A percentile compares a stretch with the other conserved stretches of the same genome.
These are phyloP conservation scores for Mariannaea sp. DNA, from an alignment of 2,329 filamentous ascomycete species.

Conservation along the genomic window DNA sequence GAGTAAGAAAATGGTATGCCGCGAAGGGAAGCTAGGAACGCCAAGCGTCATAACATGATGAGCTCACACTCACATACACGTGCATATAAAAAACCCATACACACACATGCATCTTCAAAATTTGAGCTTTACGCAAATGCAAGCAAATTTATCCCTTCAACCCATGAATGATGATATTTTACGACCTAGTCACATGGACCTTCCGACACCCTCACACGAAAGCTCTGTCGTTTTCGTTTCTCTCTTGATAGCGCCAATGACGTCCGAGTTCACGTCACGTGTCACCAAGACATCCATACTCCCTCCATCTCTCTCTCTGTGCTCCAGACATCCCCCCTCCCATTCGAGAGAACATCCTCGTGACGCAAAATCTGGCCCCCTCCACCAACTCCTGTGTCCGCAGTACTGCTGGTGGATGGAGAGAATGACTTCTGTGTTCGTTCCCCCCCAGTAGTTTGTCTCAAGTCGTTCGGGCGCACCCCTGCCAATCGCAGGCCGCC, in stretches of 20 bases:
- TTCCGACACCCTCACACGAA: not conserved
- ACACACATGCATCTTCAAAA: too few species aligned
- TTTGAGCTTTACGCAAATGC: too few species aligned
- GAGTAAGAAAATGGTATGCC: too few species aligned
- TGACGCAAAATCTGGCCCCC: not conserved
- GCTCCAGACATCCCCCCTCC: too few species aligned
- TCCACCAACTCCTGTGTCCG: not conserved
- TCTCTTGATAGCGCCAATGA: not conserved
- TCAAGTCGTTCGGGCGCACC: not conserved
- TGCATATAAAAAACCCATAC: too few species aligned
- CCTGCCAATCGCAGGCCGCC: conserved; percentile 5
- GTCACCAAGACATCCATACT: too few species aligned
- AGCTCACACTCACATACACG: too few species aligned
- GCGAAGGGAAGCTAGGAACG: not conserved
- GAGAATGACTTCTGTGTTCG: conserved; percentile 11
- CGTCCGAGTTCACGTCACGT: not conserved
- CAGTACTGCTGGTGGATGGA: not conserved
- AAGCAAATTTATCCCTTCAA: too few species aligned
- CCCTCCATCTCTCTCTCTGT: too few species aligned
- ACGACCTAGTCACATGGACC: too few species aligned
- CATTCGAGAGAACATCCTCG: not conserved
- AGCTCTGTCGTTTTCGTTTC: not conserved
- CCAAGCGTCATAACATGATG: not conserved
- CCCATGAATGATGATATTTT: too few species aligned
- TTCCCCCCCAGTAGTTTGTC: conserved; percentile 3